A percentile compares a stretch with the other conserved stretches of the same genome.
These are phyloP conservation scores for Aspergillus quadricinctus DNA, from an alignment of 2,329 filamentous ascomycete species.

Conservation along the genomic window DNA sequence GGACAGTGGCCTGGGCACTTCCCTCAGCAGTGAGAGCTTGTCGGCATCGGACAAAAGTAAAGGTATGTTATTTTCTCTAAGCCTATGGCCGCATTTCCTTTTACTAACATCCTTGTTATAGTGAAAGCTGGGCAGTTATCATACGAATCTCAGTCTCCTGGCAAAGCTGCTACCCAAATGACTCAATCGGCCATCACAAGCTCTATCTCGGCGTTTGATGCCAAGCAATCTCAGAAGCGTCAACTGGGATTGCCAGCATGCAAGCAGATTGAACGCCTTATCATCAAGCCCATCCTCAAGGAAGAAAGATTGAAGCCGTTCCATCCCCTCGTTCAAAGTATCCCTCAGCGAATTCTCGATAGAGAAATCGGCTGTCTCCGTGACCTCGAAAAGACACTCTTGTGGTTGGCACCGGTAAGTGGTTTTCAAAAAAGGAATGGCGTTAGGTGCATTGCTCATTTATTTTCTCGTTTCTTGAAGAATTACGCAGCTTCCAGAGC, in stretches of 20 bases:
- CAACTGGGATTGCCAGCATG: constrained; percentile 65
- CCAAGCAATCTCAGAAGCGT: constrained; percentile 49
- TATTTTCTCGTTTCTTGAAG: constrained; percentile 59
- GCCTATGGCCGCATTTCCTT: constrained; percentile 31
- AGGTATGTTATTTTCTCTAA: constrained; percentile 35
- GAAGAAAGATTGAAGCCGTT: constrained; percentile 73
- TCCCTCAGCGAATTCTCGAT: constrained; percentile 72
- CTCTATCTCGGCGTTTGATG: constrained; percentile 49
- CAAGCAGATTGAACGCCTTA: constrained; percentile 74
- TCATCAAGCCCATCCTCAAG: constrained; percentile 71
- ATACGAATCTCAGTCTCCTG: constrained; percentile 10
- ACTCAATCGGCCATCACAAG: constrained; percentile 57
- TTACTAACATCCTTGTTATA: constrained; percentile 12
- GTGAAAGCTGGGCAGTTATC: constrained; percentile 24
- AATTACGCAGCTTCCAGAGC: constrained; percentile 64
- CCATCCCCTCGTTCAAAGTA: constrained; percentile 71
- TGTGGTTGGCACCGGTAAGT: constrained; percentile 94
- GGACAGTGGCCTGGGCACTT: constrained; percentile 85
- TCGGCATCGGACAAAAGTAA: constrained; percentile 45
- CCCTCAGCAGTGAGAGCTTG: constrained; percentile 57
- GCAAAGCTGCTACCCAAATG: constrained; percentile 10
- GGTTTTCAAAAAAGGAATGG: constrained; percentile 49
- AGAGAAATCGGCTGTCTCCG: constrained; percentile 87
- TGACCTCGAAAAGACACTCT: constrained; percentile 88
- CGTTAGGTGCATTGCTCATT: constrained; percentile 66